phyloP scores from a whole-genome alignment of 768 basidiomycete genomes.

The Mycena latifolia region DNA sequence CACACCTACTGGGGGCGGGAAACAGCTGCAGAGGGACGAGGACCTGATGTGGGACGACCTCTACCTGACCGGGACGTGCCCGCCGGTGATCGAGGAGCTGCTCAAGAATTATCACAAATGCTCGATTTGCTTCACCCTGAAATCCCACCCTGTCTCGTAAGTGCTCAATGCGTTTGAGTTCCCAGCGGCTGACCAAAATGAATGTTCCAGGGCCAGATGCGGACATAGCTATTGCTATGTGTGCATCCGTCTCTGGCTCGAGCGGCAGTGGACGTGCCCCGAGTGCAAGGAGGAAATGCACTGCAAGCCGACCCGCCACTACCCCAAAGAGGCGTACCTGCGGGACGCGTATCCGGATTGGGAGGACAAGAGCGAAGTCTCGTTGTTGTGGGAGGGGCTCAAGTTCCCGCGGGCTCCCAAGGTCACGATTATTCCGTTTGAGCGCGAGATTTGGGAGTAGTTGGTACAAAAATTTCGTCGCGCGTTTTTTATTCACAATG shows the following conservation, averaged over 20 bases:
- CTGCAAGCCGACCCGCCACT: background rate
- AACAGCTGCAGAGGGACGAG: too few species aligned
- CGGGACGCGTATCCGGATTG: background rate
- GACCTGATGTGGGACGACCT: too few species aligned
- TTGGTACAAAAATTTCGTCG: too few species aligned
- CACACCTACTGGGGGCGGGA: too few species aligned
- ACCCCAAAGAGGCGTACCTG: background rate
- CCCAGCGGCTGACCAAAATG: background rate
- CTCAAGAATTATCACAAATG: too few species aligned
- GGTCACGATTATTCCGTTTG: too few species aligned
- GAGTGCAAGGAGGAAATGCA: background rate
- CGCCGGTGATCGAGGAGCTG: too few species aligned
- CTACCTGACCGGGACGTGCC: too few species aligned
- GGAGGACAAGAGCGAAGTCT: background rate
- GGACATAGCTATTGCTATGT: conserved; percentile 2
- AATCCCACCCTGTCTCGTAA: background rate
- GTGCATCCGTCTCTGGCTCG: background rate
- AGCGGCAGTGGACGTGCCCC: background rate
- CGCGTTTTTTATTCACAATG: too few species aligned
- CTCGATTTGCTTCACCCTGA: background rate
- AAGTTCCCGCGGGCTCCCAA: background rate
- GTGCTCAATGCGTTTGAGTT: background rate
- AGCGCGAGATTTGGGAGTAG: too few species aligned
- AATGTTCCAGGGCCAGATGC: background rate
- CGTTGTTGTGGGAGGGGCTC: background rate